Evolutionary conservation across 306 rosid species (phyloP), one percentile per base, ranked within the genome.

Genomic region (Fragaria iinumae): DNA sequence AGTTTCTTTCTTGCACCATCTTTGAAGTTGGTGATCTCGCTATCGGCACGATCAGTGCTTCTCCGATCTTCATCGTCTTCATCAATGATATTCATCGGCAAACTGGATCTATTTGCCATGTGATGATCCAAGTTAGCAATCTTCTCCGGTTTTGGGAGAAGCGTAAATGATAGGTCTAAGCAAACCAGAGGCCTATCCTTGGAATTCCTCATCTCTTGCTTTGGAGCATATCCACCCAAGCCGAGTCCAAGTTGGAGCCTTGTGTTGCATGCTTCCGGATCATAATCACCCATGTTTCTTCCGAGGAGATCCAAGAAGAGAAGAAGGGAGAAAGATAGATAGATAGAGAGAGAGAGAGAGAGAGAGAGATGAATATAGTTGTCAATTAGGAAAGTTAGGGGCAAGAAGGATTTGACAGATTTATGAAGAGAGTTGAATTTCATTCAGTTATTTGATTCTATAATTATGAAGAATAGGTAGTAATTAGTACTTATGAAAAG

Each of bases 241-340:
- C 98, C 96, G 23, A 90, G 81, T 2, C 89, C 96, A 4, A 93
- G 91, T 65, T 73, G 72, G 4, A 91, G 82, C 74, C 84, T 81
- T 29, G 93, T 84, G 78, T 38, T 70, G 69, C 82, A 78, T 11
- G 55, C 52, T 71, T 72, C 77, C 12, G 10, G 27, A 20, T 27
- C 48, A 53, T 72, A 73, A 56, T 78, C 82, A 76, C 81, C 91
- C 96, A 90, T 90, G 77, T 77, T 76, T 17, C 80, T 69, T 48
- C 78, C 11, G 67, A 14, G 57, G 56, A 67, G 65, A 65, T 48
- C 25, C 11, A 23, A 3, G 20, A 13, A 18, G 29, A 50, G 49
- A 41, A 29, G 38, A 45, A 36, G 56, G 44, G 69, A 47, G 56
- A 67, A 49, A n/a, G 62, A 50, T 36, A 67, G 73, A 21, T 32